These are phyloP conservation scores for Alopecurus myosuroides DNA, from an alignment of 176 grass and related monocot species.

Conservation along the genomic window DNA sequence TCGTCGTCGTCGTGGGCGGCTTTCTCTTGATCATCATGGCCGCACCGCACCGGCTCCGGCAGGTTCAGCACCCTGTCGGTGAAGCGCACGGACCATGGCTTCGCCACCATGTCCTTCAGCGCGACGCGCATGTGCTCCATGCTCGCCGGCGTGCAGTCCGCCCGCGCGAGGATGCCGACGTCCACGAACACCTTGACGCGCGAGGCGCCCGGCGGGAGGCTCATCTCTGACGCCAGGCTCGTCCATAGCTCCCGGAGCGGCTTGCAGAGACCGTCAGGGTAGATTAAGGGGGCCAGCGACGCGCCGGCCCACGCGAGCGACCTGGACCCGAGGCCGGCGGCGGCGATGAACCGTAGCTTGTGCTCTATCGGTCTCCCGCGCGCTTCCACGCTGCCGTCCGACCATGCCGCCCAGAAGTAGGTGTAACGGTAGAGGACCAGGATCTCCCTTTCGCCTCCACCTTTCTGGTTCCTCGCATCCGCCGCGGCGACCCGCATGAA, in stretches of 20 bases:
- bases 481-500: neutral
- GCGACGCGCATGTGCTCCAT: neutral
- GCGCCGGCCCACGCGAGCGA: neutral
- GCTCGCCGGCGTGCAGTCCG: neutral
- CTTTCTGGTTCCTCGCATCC: neutral
- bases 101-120: neutral
- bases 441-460: neutral
- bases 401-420: neutral
- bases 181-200: neutral
- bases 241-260: slow-evolving; percentile 8
- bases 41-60: neutral
- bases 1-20: neutral
- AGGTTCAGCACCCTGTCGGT: neutral
- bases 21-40: neutral
- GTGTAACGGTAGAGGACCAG: slow-evolving; percentile 4
- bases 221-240: neutral
- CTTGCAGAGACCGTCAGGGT: neutral
- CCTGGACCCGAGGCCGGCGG: neutral
- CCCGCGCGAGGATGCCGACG: slow-evolving; percentile 12
- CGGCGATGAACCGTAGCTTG: neutral
- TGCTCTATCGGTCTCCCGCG: neutral
- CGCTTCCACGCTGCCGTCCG: neutral
- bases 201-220: neutral
- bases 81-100: neutral
- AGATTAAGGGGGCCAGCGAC: neutral